A percentile compares a stretch with the other conserved stretches of the same genome.
Evolutionary conservation across 129 eudicot species (phyloP).

Genomic region (Kitagawia praeruptora): DNA sequence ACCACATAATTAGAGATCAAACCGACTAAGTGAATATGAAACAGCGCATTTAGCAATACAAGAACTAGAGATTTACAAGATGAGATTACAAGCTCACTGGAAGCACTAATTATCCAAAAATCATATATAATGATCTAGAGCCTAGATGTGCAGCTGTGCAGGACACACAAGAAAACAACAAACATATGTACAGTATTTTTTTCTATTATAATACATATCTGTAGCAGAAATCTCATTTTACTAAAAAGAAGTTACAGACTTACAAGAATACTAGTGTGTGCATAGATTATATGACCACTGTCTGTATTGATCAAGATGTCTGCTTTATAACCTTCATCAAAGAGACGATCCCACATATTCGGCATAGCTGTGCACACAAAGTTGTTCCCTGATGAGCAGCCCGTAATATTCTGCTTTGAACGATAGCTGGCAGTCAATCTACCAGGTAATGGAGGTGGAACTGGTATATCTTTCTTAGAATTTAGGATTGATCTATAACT

Average conservation of each 20-base stretch:
- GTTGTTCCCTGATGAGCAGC: constrained; percentile 1
- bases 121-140: background rate
- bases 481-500: background rate
- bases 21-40: background rate
- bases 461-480: background rate
- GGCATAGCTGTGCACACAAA: constrained; percentile 11
- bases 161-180: background rate
- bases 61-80: background rate
- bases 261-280: constrained; percentile 35
- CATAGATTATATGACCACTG: constrained; percentile 25
- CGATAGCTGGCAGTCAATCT: background rate
- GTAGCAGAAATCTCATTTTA: background rate
- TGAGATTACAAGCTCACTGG: background rate
- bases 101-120: background rate
- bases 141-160: background rate
- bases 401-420: background rate
- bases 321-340: constrained; percentile 79
- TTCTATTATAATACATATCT: background rate
- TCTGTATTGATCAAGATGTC: constrained; percentile 66
- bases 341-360: constrained; percentile 64
- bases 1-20: background rate
- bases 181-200: background rate
- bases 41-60: background rate
- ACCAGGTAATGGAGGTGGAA: constrained; percentile 10
- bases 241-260: constrained; percentile 14